Evolutionary conservation across 2,329 filamentous ascomycete genomes (phyloP).

Genomic region (Fusarium chaquense): DNA sequence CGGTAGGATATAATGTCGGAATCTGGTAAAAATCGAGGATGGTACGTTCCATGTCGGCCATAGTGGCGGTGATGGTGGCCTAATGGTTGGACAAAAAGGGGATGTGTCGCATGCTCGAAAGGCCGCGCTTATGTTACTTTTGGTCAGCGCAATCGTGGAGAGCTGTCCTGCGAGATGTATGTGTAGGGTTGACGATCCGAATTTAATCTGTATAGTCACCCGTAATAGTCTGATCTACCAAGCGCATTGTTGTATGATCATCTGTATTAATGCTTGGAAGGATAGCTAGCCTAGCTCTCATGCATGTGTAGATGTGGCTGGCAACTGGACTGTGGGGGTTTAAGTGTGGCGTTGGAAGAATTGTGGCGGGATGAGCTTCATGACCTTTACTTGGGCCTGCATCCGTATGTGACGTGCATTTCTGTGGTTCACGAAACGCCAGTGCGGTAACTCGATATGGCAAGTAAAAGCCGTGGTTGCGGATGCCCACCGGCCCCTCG

Average conservation of each 20-base stretch:
- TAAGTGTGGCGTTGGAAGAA: constrained; percentile 11
- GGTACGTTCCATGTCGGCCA: constrained; percentile 79
- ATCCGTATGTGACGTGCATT: constrained; percentile 31
- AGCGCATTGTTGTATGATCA: constrained; percentile 10
- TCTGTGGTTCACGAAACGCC: constrained; percentile 5
- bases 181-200: not conserved
- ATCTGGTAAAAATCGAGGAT: constrained; percentile 93
- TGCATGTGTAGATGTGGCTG: constrained; percentile 7
- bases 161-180: not conserved
- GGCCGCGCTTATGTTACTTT: constrained; percentile 13
- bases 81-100: constrained; percentile 32
- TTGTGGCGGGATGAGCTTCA: not conserved
- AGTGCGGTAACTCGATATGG: constrained; percentile 1
- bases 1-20: constrained; percentile 78
- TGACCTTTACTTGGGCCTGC: not conserved
- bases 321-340: not conserved
- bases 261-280: constrained; percentile 23
- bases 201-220: not conserved
- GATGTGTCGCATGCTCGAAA: constrained; percentile 35
- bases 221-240: not conserved
- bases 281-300: constrained; percentile 5
- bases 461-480: constrained; percentile 12
- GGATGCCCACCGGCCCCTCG: constrained; percentile 38
- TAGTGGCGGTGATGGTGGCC: constrained; percentile 48
- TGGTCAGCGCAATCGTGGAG: constrained; percentile 3